Percentiles rank a stretch among this genome's conserved stretches.
phyloP scores from a whole-genome alignment of 257 asterid species.

The Prunella vulgaris region DNA sequence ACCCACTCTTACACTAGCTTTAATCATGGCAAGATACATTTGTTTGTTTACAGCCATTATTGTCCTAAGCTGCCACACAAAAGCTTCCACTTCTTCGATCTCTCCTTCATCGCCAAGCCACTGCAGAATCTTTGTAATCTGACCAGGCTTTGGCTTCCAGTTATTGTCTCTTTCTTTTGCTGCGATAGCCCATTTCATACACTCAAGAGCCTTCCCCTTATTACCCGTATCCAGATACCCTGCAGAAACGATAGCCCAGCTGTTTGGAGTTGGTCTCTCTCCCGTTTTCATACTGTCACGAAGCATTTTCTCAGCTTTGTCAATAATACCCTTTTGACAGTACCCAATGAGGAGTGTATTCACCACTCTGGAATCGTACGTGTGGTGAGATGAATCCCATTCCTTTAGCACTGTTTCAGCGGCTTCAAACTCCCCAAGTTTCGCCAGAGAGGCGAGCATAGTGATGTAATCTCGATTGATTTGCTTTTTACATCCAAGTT shows the following conservation, averaged over 20 bases:
- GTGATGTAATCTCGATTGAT: conserved; percentile 55
- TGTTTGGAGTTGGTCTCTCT: conserved; percentile 42
- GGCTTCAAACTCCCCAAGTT: conserved; percentile 47
- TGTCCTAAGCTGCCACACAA: conserved; percentile 32
- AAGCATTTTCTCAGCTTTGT: conserved; percentile 46
- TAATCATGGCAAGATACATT: conserved; percentile 30
- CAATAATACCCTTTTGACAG: conserved; percentile 44
- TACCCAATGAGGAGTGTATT: conserved; percentile 53
- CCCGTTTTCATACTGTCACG: conserved; percentile 33
- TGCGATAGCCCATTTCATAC: conserved; percentile 50
- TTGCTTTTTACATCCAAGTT: conserved; percentile 48
- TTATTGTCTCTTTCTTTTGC: conserved; percentile 33
- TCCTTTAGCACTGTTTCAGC: conserved; percentile 42
- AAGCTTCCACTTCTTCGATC: conserved; percentile 38
- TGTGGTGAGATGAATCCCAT: conserved; percentile 48
- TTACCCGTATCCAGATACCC: conserved; percentile 36
- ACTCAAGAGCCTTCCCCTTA: conserved; percentile 46
- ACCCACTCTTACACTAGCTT: conserved; percentile 28
- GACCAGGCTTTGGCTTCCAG: conserved; percentile 51
- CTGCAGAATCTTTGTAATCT: conserved; percentile 25
- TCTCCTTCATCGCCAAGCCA: conserved; percentile 49
- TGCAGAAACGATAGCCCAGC: conserved; percentile 52
- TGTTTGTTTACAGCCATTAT: conserved; percentile 28
- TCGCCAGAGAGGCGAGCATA: conserved; percentile 49
- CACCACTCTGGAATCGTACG: conserved; percentile 47